Evolutionary conservation across 2,329 filamentous ascomycete species (phyloP).

Genomic region (Tolypocladium ovalisporum): DNA sequence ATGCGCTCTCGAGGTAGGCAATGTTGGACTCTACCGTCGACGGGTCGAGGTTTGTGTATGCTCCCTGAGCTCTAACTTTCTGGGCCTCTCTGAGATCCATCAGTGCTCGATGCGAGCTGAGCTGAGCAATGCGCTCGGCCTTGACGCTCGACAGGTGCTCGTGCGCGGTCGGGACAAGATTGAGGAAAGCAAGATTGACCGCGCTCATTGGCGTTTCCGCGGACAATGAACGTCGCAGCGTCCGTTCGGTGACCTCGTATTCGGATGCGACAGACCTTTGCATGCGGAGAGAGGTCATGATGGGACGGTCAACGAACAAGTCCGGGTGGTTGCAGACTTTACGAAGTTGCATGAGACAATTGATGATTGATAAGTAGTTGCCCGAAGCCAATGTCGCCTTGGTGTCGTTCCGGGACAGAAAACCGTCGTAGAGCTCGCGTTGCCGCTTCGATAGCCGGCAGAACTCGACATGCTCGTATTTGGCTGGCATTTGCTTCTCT

Average conservation of each 20-base stretch:
- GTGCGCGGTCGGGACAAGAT: slow-evolving; percentile 61
- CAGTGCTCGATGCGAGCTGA: slow-evolving; percentile 60
- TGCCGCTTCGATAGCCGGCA: slow-evolving; percentile 93
- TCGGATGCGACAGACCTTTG: slow-evolving; percentile 62
- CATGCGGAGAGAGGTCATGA: slow-evolving; percentile 96
- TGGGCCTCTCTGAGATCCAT: slow-evolving; percentile 64
- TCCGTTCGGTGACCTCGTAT: slow-evolving; percentile 61
- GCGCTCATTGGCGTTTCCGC: slow-evolving; percentile 48
- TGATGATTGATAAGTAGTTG: slow-evolving; percentile 96
- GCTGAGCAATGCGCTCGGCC: slow-evolving; percentile 46
- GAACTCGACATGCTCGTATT: slow-evolving; percentile 95
- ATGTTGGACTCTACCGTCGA: slow-evolving; percentile 60
- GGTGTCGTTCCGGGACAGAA: slow-evolving; percentile 82
- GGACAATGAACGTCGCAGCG: slow-evolving; percentile 58
- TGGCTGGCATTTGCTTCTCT: slow-evolving; percentile 97
- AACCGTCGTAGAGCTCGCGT: slow-evolving; percentile 91
- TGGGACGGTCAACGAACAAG: slow-evolving; percentile 88
- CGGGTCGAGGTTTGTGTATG: slow-evolving; percentile 46
- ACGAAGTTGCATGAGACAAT: slow-evolving; percentile 92
- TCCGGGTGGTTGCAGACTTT: slow-evolving; percentile 99
- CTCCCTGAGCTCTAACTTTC: slow-evolving; percentile 46
- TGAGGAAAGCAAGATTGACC: slow-evolving; percentile 67
- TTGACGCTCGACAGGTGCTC: slow-evolving; percentile 50
- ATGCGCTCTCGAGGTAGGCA: slow-evolving; percentile 59
- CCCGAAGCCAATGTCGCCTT: slow-evolving; percentile 80